Conservation (phyloP, 345 rosid species). For the Dovyalis caffra region DNA sequence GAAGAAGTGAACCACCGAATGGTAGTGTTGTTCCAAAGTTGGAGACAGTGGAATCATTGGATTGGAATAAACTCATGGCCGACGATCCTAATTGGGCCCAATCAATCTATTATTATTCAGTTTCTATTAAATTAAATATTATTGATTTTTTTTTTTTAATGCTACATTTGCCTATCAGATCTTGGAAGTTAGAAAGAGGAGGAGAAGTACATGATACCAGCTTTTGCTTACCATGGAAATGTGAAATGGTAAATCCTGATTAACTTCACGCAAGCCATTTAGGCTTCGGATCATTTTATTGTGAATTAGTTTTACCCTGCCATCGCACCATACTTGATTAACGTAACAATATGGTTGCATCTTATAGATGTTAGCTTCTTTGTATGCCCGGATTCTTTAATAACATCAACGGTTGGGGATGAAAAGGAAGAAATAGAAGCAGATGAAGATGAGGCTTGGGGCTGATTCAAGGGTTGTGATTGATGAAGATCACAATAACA, state of each 20-base stretch:
- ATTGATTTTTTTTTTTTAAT: not conserved
- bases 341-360: conserved; percentile 47
- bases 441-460: conserved; percentile 37
- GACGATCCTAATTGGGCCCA: conserved; percentile 68
- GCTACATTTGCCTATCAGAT: conserved; percentile 34
- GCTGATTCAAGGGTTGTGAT: conserved; percentile 57
- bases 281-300: not conserved
- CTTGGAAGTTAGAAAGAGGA: conserved; percentile 75
- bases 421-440: conserved; percentile 4
- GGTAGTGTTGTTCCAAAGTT: conserved; percentile 39
- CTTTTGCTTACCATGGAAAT: conserved; percentile 97
- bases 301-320: conserved; percentile 2
- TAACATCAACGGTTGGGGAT: conserved; percentile 18
- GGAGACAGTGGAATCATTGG: conserved; percentile 73
- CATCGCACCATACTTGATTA: not conserved
- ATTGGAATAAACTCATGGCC: conserved; percentile 76
- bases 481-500: conserved; percentile 66
- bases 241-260: conserved; percentile 76
- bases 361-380: conserved; percentile 96
- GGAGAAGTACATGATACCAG: conserved; percentile 91
- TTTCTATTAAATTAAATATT: no score
- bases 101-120: not conserved
- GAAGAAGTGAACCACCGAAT: conserved; percentile 33
- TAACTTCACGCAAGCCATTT: not conserved
- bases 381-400: conserved; percentile 55